A percentile compares a stretch with the other conserved stretches of the same genome.
phyloP scores from a whole-genome alignment of 179 eudicot species.

The Nepenthes alata region DNA sequence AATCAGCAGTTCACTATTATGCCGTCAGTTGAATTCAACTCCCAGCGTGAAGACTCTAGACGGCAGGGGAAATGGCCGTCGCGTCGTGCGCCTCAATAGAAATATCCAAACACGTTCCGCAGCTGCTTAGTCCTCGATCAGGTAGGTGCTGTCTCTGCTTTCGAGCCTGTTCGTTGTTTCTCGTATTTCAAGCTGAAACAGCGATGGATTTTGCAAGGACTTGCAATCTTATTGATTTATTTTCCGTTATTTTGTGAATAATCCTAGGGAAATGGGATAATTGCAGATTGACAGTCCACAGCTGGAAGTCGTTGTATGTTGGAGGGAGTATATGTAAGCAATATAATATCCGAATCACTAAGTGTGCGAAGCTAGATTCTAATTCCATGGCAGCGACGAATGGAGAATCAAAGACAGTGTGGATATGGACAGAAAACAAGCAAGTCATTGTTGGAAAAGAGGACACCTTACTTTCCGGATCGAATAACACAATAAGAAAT shows the following conservation, averaged over 20 bases:
- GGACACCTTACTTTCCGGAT: too few species aligned
- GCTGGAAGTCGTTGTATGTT: neutral
- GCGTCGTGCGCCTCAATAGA: neutral
- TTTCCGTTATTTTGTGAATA: neutral
- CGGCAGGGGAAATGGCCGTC: neutral
- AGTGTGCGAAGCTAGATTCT: conserved; percentile 20
- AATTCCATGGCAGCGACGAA: neutral
- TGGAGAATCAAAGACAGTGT: conserved; percentile 43
- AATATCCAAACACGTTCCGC: neutral
- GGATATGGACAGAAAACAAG: conserved; percentile 86
- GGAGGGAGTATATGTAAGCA: neutral
- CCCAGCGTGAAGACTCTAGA: neutral
- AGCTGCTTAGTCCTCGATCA: neutral
- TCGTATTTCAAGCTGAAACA: neutral
- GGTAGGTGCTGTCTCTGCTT: neutral
- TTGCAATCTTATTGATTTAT: neutral
- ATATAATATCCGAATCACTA: neutral
- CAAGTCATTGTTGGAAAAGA: too few species aligned
- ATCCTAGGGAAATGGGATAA: conserved; percentile 5
- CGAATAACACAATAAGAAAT: too few species aligned
- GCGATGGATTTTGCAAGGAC: neutral
- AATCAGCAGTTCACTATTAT: too few species aligned
- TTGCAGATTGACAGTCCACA: conserved; percentile 2
- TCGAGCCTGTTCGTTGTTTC: neutral
- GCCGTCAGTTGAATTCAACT: too few species aligned